These are phyloP conservation scores for Trametes elegans DNA, from an alignment of 768 basidiomycete species.

Conservation along the genomic window DNA sequence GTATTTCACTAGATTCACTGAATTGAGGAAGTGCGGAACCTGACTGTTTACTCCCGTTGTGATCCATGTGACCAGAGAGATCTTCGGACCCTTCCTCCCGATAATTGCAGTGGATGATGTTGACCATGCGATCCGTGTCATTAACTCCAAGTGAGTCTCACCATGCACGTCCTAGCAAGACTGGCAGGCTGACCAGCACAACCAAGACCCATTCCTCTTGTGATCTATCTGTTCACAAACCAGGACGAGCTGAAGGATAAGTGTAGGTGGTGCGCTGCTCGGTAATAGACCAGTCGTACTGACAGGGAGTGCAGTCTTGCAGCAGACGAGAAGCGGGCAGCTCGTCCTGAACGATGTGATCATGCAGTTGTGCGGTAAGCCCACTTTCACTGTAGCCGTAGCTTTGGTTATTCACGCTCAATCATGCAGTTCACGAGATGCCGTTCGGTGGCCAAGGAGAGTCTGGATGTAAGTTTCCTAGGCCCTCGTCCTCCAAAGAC, in stretches of 20 bases:
- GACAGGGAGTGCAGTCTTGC: constrained; percentile 40
- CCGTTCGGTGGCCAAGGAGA: constrained; percentile 59
- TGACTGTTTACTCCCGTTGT: background rate
- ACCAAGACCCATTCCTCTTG: constrained; percentile 62
- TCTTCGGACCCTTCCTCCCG: constrained; percentile 73
- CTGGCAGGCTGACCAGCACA: background rate
- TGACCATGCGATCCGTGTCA: constrained; percentile 53
- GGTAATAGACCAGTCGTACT: background rate
- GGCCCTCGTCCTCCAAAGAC: background rate
- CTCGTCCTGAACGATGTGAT: constrained; percentile 61
- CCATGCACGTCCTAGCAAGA: too few relatives aligned
- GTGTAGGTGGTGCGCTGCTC: constrained; percentile 15
- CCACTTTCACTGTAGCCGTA: background rate
- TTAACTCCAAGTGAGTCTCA: constrained; percentile 49
- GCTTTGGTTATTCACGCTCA: background rate
- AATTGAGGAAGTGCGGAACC: too few relatives aligned
- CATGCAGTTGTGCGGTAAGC: constrained; percentile 48
- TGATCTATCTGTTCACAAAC: constrained; percentile 63
- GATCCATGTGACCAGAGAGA: constrained; percentile 43
- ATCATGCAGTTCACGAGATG: constrained; percentile 34
- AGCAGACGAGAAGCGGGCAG: constrained; percentile 54
- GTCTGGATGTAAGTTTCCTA: constrained; percentile 54
- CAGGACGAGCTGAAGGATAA: constrained; percentile 33
- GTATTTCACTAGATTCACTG: constrained; percentile 16
- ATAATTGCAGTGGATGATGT: constrained; percentile 56